Base-by-base conservation (phyloP, 352 stramenopile species). In the Blastocystis sp. region DNA sequence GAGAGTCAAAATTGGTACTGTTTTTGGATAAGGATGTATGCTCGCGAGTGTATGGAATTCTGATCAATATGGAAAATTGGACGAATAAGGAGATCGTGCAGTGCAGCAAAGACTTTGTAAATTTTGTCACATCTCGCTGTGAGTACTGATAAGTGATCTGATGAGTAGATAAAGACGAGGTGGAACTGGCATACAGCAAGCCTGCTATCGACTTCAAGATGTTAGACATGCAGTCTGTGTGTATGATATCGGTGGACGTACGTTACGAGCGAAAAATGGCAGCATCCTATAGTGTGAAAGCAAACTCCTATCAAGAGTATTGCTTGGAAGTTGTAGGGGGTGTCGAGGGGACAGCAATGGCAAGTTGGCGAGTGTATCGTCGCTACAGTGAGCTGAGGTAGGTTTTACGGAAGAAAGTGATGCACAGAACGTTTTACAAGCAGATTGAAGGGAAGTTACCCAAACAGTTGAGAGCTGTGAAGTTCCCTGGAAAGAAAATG, bases 301-400 rank as follows among this genome's bases (percentile, higher is more conserved):
- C 66, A 3, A 78, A 47, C 7, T 3, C 66, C 16, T 78, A 78
- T 55, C 66, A 78, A 39, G 66, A 78, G 39, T 78, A 78, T n/a
- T 78, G 66, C 26, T 53, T 78, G 39, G 66, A 78, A 26, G 30
- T 78, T 18, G 66, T 78, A 45, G 66, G 66, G 18, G 66, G 66
- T 16, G 66, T 78, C 39, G 66, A 78, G n/a, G 30, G 20, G 39
- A 56, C 26, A 4, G 30, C 66, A 4, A 78, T 78, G 66, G 66
- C 66, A 24, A 78, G 66, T 69, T 87, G 75, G 75, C 55, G 55
- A 24, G 62, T 87, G 30, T 87, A 87, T 87, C 24, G 75, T 37
- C 75, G 75, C 3, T 87, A 87, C 2, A 87, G 75, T 37, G 75
- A 87, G 62, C 26, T 87, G 39, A 53, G 56, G 56, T 66, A 24